Evolutionary conservation across 345 rosid genomes (phyloP).

Genomic region (Eucalyptus shirleyi): DNA sequence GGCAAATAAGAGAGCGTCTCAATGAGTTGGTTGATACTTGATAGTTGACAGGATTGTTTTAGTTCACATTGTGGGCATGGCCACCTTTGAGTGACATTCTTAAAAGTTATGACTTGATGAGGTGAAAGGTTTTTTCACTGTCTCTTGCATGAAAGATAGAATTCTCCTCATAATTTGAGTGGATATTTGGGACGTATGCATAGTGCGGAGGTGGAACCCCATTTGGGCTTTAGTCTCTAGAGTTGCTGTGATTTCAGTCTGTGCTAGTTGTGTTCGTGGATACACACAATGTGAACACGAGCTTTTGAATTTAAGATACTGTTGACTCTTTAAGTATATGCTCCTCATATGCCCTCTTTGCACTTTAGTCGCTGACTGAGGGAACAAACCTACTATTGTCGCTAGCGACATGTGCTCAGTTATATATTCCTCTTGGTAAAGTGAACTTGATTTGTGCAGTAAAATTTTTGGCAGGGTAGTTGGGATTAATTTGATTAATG

Average conservation of each 20-base stretch:
- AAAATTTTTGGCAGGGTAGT: slow-evolving; percentile 57
- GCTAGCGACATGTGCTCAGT: background rate
- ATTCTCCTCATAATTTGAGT: background rate
- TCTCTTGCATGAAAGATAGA: background rate
- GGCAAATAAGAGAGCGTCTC: background rate
- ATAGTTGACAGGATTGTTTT: background rate
- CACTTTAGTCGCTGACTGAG: background rate
- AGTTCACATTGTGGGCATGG: background rate
- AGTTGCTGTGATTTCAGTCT: background rate
- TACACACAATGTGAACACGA: background rate
- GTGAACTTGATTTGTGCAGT: slow-evolving; percentile 1
- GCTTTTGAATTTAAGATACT: background rate
- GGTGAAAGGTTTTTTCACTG: background rate
- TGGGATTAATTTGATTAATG: slow-evolving; percentile 54
- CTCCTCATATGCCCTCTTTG: background rate
- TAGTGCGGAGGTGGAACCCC: background rate
- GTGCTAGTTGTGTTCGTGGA: background rate
- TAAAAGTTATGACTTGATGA: background rate
- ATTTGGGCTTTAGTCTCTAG: background rate
- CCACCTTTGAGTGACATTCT: background rate
- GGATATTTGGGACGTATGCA: background rate
- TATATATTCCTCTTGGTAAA: background rate
- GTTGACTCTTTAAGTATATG: background rate
- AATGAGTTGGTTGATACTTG: background rate
- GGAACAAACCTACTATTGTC: background rate